These are phyloP conservation scores for Aspergillus homomorphus DNA, from an alignment of 495 filamentous ascomycete species.

Conservation along the genomic window DNA sequence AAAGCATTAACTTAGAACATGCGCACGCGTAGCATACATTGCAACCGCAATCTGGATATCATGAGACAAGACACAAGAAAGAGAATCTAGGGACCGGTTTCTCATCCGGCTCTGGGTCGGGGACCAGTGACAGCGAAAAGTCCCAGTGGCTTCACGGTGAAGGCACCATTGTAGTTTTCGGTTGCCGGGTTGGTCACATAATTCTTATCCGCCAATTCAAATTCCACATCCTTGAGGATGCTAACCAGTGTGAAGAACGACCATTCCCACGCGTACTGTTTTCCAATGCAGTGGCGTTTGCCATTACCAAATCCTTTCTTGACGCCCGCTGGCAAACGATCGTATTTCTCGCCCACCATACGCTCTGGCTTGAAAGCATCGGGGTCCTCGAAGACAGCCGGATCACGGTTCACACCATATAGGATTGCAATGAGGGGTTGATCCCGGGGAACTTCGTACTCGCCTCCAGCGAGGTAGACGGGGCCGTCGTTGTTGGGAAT, in stretches of 20 bases:
- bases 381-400: conserved; percentile 62
- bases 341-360: conserved; percentile 64
- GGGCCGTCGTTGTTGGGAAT: conserved; percentile 50
- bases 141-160: conserved; percentile 34
- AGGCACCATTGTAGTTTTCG: conserved; percentile 39
- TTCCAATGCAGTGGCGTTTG: conserved; percentile 64
- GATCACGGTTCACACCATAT: conserved; percentile 64
- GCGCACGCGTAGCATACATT: not conserved
- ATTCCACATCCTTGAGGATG: conserved; percentile 41
- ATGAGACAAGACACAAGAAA: not conserved
- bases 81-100: not conserved
- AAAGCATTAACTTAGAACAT: not conserved
- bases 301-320: conserved; percentile 73
- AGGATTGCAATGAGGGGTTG: conserved; percentile 63
- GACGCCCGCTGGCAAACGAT: conserved; percentile 52
- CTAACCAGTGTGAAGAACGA: conserved; percentile 38
- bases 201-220: conserved; percentile 41
- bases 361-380: conserved; percentile 64
- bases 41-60: conserved; percentile 6
- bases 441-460: conserved; percentile 61
- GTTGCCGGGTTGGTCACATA: conserved; percentile 28
- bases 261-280: conserved; percentile 64
- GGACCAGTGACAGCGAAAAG: conserved; percentile 26
- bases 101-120: conserved; percentile 1
- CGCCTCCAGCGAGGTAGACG: conserved; percentile 55